A percentile compares a stretch with the other conserved stretches of the same genome.
Conservation (phyloP, 805 yeast genomes). For the Metschnikowia cubensis region DNA sequence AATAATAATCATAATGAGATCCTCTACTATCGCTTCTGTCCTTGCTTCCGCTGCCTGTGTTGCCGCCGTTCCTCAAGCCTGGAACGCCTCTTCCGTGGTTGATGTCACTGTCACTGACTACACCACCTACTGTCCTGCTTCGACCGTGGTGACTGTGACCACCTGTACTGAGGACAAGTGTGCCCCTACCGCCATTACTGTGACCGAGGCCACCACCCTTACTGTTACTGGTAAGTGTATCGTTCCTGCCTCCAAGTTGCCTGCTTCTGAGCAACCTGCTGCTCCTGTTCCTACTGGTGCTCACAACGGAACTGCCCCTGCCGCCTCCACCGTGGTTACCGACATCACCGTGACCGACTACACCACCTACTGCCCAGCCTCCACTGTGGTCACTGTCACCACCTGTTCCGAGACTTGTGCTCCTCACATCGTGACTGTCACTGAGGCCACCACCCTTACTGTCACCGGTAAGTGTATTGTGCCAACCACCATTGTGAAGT, state of each 20-base stretch:
- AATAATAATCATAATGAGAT: background rate
- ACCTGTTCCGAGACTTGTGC: slow-evolving; percentile 30
- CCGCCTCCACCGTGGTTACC: slow-evolving; percentile 18
- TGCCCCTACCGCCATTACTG: slow-evolving; percentile 24
- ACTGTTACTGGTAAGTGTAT: slow-evolving; percentile 32
- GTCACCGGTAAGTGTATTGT: slow-evolving; percentile 30
- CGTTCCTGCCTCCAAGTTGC: slow-evolving; percentile 17
- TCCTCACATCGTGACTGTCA: slow-evolving; percentile 24
- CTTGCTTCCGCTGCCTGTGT: slow-evolving; percentile 1
- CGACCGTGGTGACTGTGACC: slow-evolving; percentile 33
- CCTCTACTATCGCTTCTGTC: slow-evolving; percentile 1
- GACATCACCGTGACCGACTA: slow-evolving; percentile 30
- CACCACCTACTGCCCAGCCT: slow-evolving; percentile 36
- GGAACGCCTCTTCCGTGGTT: slow-evolving; percentile 15
- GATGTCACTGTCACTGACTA: slow-evolving; percentile 34
- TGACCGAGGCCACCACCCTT: slow-evolving; percentile 29
- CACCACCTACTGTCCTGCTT: slow-evolving; percentile 36
- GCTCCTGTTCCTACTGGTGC: background rate
- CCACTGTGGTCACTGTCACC: slow-evolving; percentile 32
- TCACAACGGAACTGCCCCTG: background rate
- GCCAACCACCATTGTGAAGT: slow-evolving; percentile 14
- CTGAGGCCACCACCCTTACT: slow-evolving; percentile 30
- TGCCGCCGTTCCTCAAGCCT: background rate
- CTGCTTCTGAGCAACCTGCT: background rate
- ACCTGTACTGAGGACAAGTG: slow-evolving; percentile 27